These are phyloP conservation scores for Herpetomonas samuelpessoai DNA, from an alignment of 208 protist species.

Conservation along the genomic window DNA sequence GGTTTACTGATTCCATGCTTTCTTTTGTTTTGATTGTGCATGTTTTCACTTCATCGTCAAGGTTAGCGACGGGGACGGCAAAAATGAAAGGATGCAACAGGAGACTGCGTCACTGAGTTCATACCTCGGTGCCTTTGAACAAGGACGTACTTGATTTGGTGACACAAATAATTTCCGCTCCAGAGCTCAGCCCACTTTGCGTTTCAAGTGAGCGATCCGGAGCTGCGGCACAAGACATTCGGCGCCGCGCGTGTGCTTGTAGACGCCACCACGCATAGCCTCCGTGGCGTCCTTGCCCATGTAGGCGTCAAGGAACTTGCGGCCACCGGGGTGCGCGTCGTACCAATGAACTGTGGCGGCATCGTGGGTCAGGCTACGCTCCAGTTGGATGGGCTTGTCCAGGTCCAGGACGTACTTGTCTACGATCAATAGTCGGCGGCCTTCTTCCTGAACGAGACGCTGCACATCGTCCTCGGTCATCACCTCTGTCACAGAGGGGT, in stretches of 20 bases:
- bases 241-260: slow-evolving; percentile 62
- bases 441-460: slow-evolving; percentile 36
- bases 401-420: slow-evolving; percentile 68
- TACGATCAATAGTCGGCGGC: slow-evolving; percentile 62
- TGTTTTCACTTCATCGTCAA: not conserved
- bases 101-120: not conserved
- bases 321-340: slow-evolving; percentile 67
- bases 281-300: slow-evolving; percentile 73
- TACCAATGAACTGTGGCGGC: slow-evolving; percentile 81
- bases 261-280: slow-evolving; percentile 67
- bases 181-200: too few species aligned
- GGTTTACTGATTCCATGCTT: too few species aligned
- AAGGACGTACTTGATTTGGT: too few species aligned
- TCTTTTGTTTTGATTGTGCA: slow-evolving; percentile 11
- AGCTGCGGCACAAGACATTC: slow-evolving; percentile 63
- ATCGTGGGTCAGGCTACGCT: slow-evolving; percentile 54
- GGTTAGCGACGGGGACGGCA: not conserved
- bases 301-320: slow-evolving; percentile 64
- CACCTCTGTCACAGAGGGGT: slow-evolving; percentile 27
- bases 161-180: too few species aligned
- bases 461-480: slow-evolving; percentile 68
- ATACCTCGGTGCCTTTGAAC: too few species aligned
- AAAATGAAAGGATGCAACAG: not conserved
- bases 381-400: slow-evolving; percentile 43
- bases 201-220: slow-evolving; percentile 48